Conservation (phyloP, 2,329 filamentous ascomycete genomes). For the Pseudogymnoascus sp. region DNA sequence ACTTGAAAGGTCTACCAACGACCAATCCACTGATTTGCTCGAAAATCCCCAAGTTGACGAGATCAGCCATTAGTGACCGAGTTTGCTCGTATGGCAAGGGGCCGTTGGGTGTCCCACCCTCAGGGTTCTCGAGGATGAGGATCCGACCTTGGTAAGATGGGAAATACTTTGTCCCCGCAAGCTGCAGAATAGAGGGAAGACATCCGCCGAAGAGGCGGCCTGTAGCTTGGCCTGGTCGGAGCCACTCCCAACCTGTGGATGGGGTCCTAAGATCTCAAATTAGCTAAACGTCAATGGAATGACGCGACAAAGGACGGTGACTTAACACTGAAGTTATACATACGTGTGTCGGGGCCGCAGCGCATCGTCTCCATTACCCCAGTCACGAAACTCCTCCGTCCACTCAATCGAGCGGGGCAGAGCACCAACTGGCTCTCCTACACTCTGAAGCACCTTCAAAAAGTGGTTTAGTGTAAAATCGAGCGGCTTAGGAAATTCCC, state of each 20-base stretch:
- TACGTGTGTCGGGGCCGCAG: background rate
- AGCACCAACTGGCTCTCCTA: background rate
- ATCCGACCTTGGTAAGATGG: slow-evolving; percentile 13
- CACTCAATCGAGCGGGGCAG: slow-evolving; percentile 4
- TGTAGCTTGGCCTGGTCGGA: slow-evolving; percentile 5
- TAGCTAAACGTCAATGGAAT: background rate
- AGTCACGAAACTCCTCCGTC: background rate
- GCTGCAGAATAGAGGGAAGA: background rate
- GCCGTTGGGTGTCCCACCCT: background rate
- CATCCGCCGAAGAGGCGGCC: slow-evolving; percentile 13
- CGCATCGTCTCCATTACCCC: background rate
- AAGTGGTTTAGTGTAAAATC: slow-evolving; percentile 23
- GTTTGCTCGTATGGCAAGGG: slow-evolving; percentile 13
- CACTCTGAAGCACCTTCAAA: slow-evolving; percentile 16
- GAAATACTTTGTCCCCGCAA: slow-evolving; percentile 15
- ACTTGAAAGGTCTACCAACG: slow-evolving; percentile 16
- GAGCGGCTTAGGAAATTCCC: slow-evolving; percentile 21
- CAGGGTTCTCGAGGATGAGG: slow-evolving; percentile 15
- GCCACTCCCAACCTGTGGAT: slow-evolving; percentile 12
- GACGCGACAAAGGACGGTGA: background rate
- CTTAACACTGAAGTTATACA: background rate
- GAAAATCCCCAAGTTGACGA: slow-evolving; percentile 18
- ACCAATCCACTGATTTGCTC: slow-evolving; percentile 19
- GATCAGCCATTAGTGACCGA: slow-evolving; percentile 15
- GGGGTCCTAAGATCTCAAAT: background rate